Evolutionary conservation across 2,329 filamentous ascomycete genomes (phyloP), one percentile per base, ranked within the genome.

Genomic region (Monosporascus sp.): DNA sequence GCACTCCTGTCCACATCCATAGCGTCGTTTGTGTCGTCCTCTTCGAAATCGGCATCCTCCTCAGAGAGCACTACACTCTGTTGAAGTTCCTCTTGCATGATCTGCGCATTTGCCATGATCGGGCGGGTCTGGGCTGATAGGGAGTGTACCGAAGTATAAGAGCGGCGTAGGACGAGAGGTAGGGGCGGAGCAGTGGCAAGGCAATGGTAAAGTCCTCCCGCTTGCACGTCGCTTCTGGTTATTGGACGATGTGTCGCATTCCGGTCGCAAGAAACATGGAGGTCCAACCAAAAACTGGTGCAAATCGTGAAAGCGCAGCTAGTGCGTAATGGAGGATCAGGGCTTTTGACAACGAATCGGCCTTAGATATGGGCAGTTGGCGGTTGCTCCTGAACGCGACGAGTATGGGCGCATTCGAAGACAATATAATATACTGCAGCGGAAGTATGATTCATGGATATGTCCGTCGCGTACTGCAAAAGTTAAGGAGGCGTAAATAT

Each of bases 71-170:
- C 70, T 44, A 75, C 76, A 65, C 78, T 81, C 61, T 80, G 77
- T 62, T 82, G 80, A 53, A 81, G 72, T 65, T 82, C 77, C 54
- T 83, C 79, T 64, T 82, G 76, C 70, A 80, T 81, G 49, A 76
- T 71, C 62, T 80, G 79, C 52, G 76, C 73, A 61, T 74, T 80
- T 50, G 75, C 68, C 77, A 81, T 81, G 47, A 59, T 69, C 60
- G 4, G 20, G 31, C 31, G 11, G 38, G n/a, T 24, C 36, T 31
- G 18, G 18, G 49, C 14, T n/a, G 18, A 43, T 31, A 18, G 20
- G 17, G n/a, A n/a, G 20, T 20, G 27, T 7, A 27, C 18, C 3
- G 43, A 11, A 27, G 24, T n/a, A 8, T 46, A 22, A 46, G 11
- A 27, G 15, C n/a, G 7, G 43, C n/a, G 43, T 24, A 27, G 20